Conservation (phyloP, 169 alveolate genomes). For the Plasmodium billcollinsi region DNA sequence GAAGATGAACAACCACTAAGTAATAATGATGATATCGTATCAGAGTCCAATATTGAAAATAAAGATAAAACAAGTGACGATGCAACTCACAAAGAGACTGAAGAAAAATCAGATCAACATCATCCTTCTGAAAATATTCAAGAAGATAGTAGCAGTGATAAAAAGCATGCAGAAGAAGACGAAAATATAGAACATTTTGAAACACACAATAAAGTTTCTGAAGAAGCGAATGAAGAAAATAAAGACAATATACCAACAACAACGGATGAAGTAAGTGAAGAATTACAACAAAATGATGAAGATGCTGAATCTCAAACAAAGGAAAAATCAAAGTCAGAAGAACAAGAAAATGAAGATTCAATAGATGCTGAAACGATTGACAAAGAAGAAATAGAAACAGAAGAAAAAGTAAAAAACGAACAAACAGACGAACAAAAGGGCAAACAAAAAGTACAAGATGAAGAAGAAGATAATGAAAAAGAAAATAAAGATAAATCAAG, state of each 20-base stretch:
- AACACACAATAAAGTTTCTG: no score
- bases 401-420: not conserved
- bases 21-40: not conserved
- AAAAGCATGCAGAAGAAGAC: no score
- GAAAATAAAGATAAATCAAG: constrained; percentile 2
- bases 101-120: no score
- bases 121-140: no score
- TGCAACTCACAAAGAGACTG: not conserved
- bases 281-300: not conserved
- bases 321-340: not conserved
- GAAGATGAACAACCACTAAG: not conserved
- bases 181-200: no score
- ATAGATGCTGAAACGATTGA: constrained; percentile 1
- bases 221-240: not conserved
- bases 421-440: constrained; percentile 77
- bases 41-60: not conserved
- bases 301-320: not conserved
- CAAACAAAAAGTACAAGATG: constrained; percentile 77
- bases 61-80: not conserved
- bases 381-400: not conserved
- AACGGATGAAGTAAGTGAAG: not conserved
- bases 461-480: not conserved
- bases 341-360: not conserved
- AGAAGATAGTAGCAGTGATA: no score
- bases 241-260: not conserved